These are phyloP conservation scores for Auriscalpium vulgare DNA, from an alignment of 768 basidiomycete genomes.

Conservation along the genomic window DNA sequence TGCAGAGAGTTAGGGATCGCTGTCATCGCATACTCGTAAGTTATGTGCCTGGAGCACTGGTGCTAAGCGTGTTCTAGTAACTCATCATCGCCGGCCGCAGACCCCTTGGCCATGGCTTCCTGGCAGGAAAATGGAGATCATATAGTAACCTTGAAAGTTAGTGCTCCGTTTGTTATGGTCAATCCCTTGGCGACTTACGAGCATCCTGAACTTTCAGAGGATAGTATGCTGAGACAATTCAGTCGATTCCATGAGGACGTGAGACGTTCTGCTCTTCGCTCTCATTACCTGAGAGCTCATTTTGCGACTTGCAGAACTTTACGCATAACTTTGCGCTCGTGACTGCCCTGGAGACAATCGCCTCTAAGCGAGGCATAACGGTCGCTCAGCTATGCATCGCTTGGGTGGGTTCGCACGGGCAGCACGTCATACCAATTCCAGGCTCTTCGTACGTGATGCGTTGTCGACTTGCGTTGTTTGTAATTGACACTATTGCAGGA, in stretches of 20 bases:
- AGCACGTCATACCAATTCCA: slow-evolving; percentile 38
- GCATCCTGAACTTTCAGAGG: slow-evolving; percentile 20
- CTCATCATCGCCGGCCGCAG: background rate
- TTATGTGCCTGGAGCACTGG: background rate
- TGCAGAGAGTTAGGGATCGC: slow-evolving; percentile 48
- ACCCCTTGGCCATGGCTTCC: slow-evolving; percentile 46
- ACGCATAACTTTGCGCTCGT: slow-evolving; percentile 37
- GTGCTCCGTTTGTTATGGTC: background rate
- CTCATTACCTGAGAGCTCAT: slow-evolving; percentile 9
- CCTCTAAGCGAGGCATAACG: slow-evolving; percentile 33
- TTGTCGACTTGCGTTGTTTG: background rate
- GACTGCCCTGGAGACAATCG: slow-evolving; percentile 31
- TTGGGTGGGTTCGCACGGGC: slow-evolving; percentile 29
- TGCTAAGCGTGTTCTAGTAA: background rate
- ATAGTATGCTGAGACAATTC: slow-evolving; percentile 26
- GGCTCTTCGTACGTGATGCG: slow-evolving; percentile 30
- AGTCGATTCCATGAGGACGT: slow-evolving; percentile 33
- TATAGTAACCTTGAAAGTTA: slow-evolving; percentile 28
- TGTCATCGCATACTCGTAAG: slow-evolving; percentile 46
- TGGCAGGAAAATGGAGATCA: slow-evolving; percentile 34
- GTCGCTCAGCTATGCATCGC: slow-evolving; percentile 32
- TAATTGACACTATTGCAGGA: slow-evolving; percentile 14
- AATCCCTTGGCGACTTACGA: background rate
- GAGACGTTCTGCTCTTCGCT: background rate
- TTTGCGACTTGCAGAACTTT: slow-evolving; percentile 24